Evolutionary conservation across 306 rosid genomes (phyloP).

Genomic region (Cucumis hystrix): DNA sequence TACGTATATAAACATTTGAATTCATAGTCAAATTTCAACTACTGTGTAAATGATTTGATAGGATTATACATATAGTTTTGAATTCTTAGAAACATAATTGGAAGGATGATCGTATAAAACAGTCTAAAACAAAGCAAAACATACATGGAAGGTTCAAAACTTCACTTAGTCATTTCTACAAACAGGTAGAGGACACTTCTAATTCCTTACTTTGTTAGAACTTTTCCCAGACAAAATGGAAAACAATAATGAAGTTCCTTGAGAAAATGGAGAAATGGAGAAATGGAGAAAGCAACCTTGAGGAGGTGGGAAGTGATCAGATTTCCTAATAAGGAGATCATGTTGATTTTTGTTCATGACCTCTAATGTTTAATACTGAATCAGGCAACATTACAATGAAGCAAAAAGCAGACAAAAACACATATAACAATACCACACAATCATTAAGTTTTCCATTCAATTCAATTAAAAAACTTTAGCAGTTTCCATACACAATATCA

Average conservation of each 20-base stretch:
- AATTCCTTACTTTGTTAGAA: not conserved
- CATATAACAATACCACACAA: not conserved
- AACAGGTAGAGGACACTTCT: not conserved
- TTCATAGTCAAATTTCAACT: too few relatives aligned
- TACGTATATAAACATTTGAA: too few relatives aligned
- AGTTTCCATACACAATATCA: not conserved
- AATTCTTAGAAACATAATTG: too few relatives aligned
- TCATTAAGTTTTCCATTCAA: not conserved
- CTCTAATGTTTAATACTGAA: not conserved
- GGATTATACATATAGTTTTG: too few relatives aligned
- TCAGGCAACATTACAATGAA: not conserved
- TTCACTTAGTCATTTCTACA: not conserved
- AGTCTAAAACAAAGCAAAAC: not conserved
- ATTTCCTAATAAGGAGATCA: slow-evolving; percentile 38
- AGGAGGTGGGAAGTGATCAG: slow-evolving; percentile 45
- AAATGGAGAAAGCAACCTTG: slow-evolving; percentile 22
- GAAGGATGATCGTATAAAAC: not conserved
- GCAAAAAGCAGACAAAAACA: not conserved
- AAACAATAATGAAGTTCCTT: not conserved
- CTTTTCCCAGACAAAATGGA: not conserved
- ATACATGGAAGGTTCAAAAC: not conserved
- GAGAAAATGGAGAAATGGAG: not conserved
- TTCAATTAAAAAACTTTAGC: not conserved
- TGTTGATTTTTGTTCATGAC: slow-evolving; percentile 54
- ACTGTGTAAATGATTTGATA: too few relatives aligned